These are phyloP conservation scores for Colletotrichum sansevieriae DNA, from an alignment of 2,329 filamentous ascomycete genomes.

Conservation along the genomic window DNA sequence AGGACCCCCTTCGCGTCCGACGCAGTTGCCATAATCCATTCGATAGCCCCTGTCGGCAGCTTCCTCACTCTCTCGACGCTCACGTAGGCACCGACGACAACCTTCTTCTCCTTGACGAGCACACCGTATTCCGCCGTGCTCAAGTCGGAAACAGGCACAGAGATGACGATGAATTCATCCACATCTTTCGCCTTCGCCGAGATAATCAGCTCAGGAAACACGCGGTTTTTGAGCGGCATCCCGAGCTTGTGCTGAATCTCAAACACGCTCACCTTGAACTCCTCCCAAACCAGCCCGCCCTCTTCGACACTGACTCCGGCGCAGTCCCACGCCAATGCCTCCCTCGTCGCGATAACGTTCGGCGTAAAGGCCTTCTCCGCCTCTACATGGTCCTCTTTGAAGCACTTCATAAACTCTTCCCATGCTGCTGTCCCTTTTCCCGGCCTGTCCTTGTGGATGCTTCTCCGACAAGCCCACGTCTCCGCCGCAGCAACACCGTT, in stretches of 20 bases:
- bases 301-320: slow-evolving; percentile 54
- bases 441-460: slow-evolving; percentile 68
- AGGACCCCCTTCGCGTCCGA: slow-evolving; percentile 77
- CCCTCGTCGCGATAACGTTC: slow-evolving; percentile 51
- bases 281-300: slow-evolving; percentile 58
- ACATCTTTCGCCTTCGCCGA: slow-evolving; percentile 59
- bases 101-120: slow-evolving; percentile 57
- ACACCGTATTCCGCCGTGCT: slow-evolving; percentile 48
- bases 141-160: slow-evolving; percentile 65
- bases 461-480: slow-evolving; percentile 74
- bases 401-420: slow-evolving; percentile 71
- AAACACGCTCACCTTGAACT: slow-evolving; percentile 64
- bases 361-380: slow-evolving; percentile 57
- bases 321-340: slow-evolving; percentile 61
- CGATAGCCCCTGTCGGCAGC: slow-evolving; percentile 61
- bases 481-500: slow-evolving; percentile 53
- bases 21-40: slow-evolving; percentile 85
- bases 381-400: slow-evolving; percentile 64
- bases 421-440: slow-evolving; percentile 69
- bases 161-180: slow-evolving; percentile 68
- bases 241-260: slow-evolving; percentile 75
- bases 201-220: slow-evolving; percentile 76
- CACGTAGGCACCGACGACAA: slow-evolving; percentile 71
- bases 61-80: slow-evolving; percentile 73
- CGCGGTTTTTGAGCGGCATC: slow-evolving; percentile 69